Percentiles rank a stretch among this genome's conserved stretches.
Evolutionary conservation across 1,284 basidiomycete species (phyloP).

Genomic region (Moesziomyces globuligerus): DNA sequence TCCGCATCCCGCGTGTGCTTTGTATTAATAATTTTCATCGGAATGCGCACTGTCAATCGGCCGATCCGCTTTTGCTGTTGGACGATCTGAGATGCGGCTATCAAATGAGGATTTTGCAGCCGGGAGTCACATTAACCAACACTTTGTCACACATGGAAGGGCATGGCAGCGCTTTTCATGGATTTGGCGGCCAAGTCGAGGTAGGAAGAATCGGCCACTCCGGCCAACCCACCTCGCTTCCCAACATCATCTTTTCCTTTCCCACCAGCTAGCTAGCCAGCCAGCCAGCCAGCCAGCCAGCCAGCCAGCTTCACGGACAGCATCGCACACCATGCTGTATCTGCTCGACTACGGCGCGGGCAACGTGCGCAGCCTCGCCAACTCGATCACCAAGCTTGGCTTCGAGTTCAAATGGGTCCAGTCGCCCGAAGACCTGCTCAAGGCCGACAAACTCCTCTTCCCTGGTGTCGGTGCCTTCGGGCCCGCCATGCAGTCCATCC

Average conservation of each 20-base stretch:
- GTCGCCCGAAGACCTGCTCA: constrained; percentile 82
- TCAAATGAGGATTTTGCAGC: background rate
- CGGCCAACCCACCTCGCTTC: too few species aligned
- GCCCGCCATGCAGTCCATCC: constrained; percentile 83
- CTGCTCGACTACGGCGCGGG: constrained; percentile 67
- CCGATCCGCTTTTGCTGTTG: too few species aligned
- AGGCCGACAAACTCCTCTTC: constrained; percentile 91
- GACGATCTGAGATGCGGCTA: too few species aligned
- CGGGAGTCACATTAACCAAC: background rate
- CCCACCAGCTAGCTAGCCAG: too few species aligned
- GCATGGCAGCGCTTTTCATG: too few species aligned
- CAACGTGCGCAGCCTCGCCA: constrained; percentile 75
- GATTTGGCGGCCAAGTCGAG: too few species aligned
- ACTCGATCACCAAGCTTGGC: constrained; percentile 87
- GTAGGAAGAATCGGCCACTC: too few species aligned
- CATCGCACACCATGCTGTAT: constrained; percentile 55
- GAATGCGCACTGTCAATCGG: too few species aligned
- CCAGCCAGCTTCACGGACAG: too few species aligned
- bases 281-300: background rate
- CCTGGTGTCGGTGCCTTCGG: constrained; percentile 98
- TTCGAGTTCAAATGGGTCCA: constrained; percentile 91
- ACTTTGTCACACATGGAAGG: too few species aligned
- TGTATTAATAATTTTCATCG: too few species aligned
- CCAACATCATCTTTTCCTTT: background rate
- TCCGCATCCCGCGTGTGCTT: too few species aligned